A percentile compares a stretch with the other conserved stretches of the same genome.
Evolutionary conservation across 495 filamentous ascomycete species (phyloP).

Genomic region (Penicillium robsamsonii): DNA sequence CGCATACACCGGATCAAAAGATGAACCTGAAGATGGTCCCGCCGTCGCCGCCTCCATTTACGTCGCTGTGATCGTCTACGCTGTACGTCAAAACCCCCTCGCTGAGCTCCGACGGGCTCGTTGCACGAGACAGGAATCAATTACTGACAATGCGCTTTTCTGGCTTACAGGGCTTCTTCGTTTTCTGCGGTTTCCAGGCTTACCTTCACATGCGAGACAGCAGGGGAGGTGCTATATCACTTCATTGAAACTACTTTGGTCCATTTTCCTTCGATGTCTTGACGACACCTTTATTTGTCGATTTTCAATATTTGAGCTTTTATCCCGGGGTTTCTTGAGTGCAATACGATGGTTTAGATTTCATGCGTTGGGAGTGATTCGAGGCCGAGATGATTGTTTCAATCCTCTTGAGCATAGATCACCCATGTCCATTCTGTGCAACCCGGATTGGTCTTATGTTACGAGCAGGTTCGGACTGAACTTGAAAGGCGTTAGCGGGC

Average conservation of each 20-base stretch:
- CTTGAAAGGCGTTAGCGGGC: constrained; percentile 22
- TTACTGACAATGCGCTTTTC: constrained; percentile 9
- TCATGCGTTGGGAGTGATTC: constrained; percentile 14
- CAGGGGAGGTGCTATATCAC: constrained; percentile 76
- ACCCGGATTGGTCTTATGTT: constrained; percentile 9
- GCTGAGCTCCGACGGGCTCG: background rate
- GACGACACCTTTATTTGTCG: constrained; percentile 17
- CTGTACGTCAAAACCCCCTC: constrained; percentile 53
- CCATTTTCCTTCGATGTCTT: constrained; percentile 20
- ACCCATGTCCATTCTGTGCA: constrained; percentile 1
- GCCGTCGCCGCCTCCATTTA: constrained; percentile 82
- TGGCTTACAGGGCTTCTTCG: constrained; percentile 67
- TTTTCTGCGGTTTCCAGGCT: constrained; percentile 87
- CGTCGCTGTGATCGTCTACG: constrained; percentile 79
- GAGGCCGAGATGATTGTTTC: constrained; percentile 11
- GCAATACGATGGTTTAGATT: constrained; percentile 11
- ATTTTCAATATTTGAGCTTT: constrained; percentile 22
- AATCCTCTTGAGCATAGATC: background rate
- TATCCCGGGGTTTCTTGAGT: constrained; percentile 23
- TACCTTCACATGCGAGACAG: constrained; percentile 73
- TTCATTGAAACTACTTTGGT: constrained; percentile 45
- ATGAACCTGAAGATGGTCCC: constrained; percentile 69
- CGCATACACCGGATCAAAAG: constrained; percentile 71
- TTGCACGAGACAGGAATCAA: background rate
- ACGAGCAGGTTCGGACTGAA: constrained; percentile 9